These are phyloP conservation scores for Pyrenochaeta sp. DNA, from an alignment of 2,329 filamentous ascomycete species.

Conservation along the genomic window DNA sequence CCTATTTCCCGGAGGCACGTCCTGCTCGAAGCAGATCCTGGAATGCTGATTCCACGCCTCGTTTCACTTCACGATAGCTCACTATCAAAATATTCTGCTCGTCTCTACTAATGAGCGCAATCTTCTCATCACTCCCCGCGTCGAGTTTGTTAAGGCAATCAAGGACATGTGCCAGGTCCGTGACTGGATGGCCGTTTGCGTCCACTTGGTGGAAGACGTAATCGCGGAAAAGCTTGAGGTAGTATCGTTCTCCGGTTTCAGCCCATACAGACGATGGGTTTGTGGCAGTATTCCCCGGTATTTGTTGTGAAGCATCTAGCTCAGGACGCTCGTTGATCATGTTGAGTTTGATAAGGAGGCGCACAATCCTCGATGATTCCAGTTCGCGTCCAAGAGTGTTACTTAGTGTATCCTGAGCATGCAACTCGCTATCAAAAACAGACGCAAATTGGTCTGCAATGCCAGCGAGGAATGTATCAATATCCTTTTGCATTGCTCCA, in stretches of 20 bases:
- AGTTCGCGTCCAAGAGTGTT: conserved; percentile 79
- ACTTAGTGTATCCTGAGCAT: conserved; percentile 76
- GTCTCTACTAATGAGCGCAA: conserved; percentile 86
- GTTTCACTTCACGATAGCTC: conserved; percentile 86
- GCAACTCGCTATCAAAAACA: conserved; percentile 79
- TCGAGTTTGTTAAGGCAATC: conserved; percentile 91
- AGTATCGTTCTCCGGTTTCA: conserved; percentile 90
- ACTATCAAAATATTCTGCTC: conserved; percentile 89
- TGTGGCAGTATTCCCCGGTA: conserved; percentile 34
- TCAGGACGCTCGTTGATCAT: conserved; percentile 90
- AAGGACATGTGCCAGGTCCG: conserved; percentile 88
- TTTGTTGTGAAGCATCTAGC: conserved; percentile 71
- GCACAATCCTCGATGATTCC: conserved; percentile 86
- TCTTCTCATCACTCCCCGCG: conserved; percentile 83
- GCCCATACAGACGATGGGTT: conserved; percentile 70
- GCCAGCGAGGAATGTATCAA: conserved; percentile 79
- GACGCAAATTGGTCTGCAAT: conserved; percentile 80
- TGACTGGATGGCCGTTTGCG: conserved; percentile 78
- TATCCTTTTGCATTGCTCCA: conserved; percentile 65
- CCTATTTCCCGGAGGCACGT: conserved; percentile 38
- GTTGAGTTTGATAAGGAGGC: conserved; percentile 82
- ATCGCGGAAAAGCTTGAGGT: conserved; percentile 93
- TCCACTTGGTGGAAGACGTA: conserved; percentile 98
- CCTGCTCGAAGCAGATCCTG: conserved; percentile 58
- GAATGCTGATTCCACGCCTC: conserved; percentile 67